phyloP scores from a whole-genome alignment of 2,329 filamentous ascomycete genomes.

The Colletotrichum lini region DNA sequence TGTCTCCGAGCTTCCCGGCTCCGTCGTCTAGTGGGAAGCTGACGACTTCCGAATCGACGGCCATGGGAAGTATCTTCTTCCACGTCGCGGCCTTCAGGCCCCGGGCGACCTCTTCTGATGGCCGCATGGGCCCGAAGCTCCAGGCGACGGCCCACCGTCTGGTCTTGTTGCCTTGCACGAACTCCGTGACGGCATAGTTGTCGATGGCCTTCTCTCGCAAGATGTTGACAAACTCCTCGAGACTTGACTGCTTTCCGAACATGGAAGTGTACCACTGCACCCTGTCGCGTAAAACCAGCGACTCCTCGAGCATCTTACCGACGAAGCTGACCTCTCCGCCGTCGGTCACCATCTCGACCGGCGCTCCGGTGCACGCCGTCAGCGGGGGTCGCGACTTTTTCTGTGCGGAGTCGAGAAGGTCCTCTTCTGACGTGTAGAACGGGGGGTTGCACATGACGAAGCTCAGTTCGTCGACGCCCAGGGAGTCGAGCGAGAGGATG shows the following conservation, averaged over 20 bases:
- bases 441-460: slow-evolving; percentile 97
- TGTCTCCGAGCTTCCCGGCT: slow-evolving; percentile 53
- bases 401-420: slow-evolving; percentile 76
- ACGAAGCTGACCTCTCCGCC: slow-evolving; percentile 87
- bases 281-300: slow-evolving; percentile 68
- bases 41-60: slow-evolving; percentile 57
- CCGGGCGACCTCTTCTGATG: slow-evolving; percentile 63
- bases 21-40: slow-evolving; percentile 62
- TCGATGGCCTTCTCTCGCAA: slow-evolving; percentile 70
- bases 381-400: slow-evolving; percentile 78
- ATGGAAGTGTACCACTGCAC: slow-evolving; percentile 93
- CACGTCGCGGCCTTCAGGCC: slow-evolving; percentile 57
- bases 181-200: slow-evolving; percentile 87
- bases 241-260: slow-evolving; percentile 84
- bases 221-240: slow-evolving; percentile 73
- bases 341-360: slow-evolving; percentile 86
- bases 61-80: slow-evolving; percentile 61
- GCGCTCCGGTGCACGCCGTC: slow-evolving; percentile 82
- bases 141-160: slow-evolving; percentile 90
- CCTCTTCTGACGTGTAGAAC: slow-evolving; percentile 84
- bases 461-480: slow-evolving; percentile 70
- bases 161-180: slow-evolving; percentile 84
- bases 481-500: slow-evolving; percentile 75
- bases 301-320: slow-evolving; percentile 78
- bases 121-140: slow-evolving; percentile 82